Evolutionary conservation across 257 asterid species (phyloP).

Genomic region (Ballota nigra): DNA sequence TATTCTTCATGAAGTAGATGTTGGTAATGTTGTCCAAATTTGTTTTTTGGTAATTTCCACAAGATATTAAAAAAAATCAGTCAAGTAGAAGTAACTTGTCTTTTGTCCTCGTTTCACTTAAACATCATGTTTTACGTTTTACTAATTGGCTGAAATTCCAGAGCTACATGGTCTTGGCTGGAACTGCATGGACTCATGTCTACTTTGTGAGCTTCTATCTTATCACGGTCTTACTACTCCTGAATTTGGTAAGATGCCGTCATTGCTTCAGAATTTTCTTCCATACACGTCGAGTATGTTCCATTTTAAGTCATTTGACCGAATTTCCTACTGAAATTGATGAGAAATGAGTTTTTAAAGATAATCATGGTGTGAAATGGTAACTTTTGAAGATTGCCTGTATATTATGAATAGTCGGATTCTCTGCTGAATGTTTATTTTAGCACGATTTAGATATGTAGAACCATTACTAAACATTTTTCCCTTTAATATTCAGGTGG

Average conservation of each 20-base stretch:
- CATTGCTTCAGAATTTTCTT: constrained; percentile 1
- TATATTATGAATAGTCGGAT: background rate
- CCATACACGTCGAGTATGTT: background rate
- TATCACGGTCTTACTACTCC: constrained; percentile 70
- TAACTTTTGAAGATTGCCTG: background rate
- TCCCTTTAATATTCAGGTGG: constrained; percentile 54
- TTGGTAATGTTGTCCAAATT: background rate
- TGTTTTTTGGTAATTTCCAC: background rate
- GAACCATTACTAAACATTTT: background rate
- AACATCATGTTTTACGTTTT: constrained; percentile 10
- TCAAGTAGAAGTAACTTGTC: background rate
- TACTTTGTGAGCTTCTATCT: constrained; percentile 98
- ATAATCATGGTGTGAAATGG: background rate
- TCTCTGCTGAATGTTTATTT: background rate
- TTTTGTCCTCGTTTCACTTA: constrained; percentile 18
- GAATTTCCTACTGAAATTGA: background rate
- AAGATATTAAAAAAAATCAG: background rate
- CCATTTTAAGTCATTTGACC: background rate
- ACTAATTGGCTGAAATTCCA: constrained; percentile 41
- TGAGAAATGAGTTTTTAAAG: background rate
- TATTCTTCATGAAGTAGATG: background rate
- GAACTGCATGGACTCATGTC: constrained; percentile 69
- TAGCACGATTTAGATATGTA: background rate
- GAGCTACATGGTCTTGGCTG: constrained; percentile 87
- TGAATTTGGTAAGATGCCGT: constrained; percentile 71